Percentiles rank a stretch among this genome's conserved stretches.
phyloP scores from a whole-genome alignment of 2,329 filamentous ascomycete species.

The Trichoderma asperellum region DNA sequence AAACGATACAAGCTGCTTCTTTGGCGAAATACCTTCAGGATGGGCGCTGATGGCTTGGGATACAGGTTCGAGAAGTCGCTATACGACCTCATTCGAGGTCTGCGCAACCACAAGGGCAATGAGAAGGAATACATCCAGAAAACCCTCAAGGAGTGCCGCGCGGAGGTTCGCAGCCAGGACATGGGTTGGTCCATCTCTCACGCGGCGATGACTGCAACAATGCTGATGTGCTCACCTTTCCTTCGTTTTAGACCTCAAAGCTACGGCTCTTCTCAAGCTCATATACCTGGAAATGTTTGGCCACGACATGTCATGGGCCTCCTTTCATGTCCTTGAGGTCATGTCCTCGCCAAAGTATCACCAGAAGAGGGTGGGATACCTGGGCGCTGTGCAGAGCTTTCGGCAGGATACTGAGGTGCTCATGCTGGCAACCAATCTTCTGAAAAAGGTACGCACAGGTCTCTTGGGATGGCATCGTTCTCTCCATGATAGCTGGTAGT shows the following conservation, averaged over 20 bases:
- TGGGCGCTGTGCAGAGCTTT: slow-evolving; percentile 95
- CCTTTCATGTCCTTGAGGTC: slow-evolving; percentile 97
- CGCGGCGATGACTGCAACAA: neutral
- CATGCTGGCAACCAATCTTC: slow-evolving; percentile 93
- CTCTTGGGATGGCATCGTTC: neutral
- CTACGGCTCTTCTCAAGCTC: slow-evolving; percentile 91
- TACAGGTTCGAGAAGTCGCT: slow-evolving; percentile 98
- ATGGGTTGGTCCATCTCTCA: slow-evolving; percentile 66
- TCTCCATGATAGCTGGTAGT: neutral
- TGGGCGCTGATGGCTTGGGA: neutral
- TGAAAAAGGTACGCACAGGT: slow-evolving; percentile 74
- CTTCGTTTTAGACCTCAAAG: slow-evolving; percentile 75
- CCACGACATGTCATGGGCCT: slow-evolving; percentile 99
- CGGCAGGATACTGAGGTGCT: slow-evolving; percentile 93
- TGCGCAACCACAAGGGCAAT: slow-evolving; percentile 92
- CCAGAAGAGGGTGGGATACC: slow-evolving; percentile 93
- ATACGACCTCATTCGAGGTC: slow-evolving; percentile 95
- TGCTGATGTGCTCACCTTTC: slow-evolving; percentile 15
- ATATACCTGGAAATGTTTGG: slow-evolving; percentile 99
- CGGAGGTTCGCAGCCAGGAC: slow-evolving; percentile 89
- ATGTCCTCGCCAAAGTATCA: slow-evolving; percentile 96
- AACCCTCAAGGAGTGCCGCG: slow-evolving; percentile 91
- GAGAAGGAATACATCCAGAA: slow-evolving; percentile 95
- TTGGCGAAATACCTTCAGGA: slow-evolving; percentile 3
- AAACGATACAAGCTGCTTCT: neutral